Evolutionary conservation across 1,139 yeast species (phyloP), one percentile per base, ranked within the genome.

Genomic region (Saccharomyces hybrid): DNA sequence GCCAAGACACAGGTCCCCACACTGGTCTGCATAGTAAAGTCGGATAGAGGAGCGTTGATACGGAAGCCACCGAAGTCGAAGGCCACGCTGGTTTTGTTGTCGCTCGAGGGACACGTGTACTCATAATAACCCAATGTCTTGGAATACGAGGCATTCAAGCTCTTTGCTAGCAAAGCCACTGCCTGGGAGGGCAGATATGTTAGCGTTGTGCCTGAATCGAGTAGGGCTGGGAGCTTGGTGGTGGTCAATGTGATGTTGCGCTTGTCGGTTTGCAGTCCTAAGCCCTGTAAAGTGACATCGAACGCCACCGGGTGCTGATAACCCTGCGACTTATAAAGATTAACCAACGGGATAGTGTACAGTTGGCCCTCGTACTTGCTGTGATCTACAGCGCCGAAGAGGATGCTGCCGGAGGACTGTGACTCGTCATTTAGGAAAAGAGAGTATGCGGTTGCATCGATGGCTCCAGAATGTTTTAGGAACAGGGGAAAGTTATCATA

Each of bases 301-400:
- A 73, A 71, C 64, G 71, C 76, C 65, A 71, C 71, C 51, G 74
- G 73, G 9, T 55, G 70, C 65, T 48, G 67, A 68, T 16, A 63
- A 52, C 46, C 73, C 75, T 51, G 75, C 60, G 6, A 68, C 66
- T 56, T 59, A 19, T 72, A 71, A 7, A 72, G 58, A 47, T 77
- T 75, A 49, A 77, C 62, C 28, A 78, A 61, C 25, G 81, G 81
- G 23, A 81, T 67, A 5, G 77, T 66, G 48, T 62, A 61, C 53
- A 76, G 61, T 14, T 63, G 60, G 46, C 79, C 80, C 2, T 66
- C 47, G 58, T 73, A 77, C 62, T 74, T 75, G 54, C 71, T 62
- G 52, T 68, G 76, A 63, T 83, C 87, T 38, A 81, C 75, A 29
- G 81, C 86, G 54, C 86, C 86, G 65, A 82, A 81, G 49, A 82